A percentile compares a stretch with the other conserved stretches of the same genome.
Conservation (phyloP, 139 green algal genomes). For the Bryopsis sp. region DNA sequence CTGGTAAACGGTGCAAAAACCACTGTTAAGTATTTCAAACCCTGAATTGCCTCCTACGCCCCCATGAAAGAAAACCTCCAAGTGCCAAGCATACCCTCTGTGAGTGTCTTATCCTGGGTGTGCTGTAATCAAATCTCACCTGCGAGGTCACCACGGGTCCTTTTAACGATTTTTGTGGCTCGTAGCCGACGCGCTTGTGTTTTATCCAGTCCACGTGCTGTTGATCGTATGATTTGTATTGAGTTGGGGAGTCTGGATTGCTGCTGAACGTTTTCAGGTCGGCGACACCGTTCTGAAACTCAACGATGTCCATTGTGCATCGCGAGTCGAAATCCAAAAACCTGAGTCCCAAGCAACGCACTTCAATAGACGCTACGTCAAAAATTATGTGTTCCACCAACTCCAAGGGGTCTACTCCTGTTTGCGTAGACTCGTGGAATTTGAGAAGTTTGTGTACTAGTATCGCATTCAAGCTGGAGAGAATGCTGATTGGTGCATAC, state of each 20-base stretch:
- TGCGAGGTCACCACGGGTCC: conserved; percentile 26
- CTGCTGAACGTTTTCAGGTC: conserved; percentile 20
- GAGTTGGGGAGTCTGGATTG: neutral
- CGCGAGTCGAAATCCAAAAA: neutral
- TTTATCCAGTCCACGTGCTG: conserved; percentile 21
- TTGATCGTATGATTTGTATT: conserved; percentile 21
- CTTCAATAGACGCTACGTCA: no score
- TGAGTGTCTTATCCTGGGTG: neutral
- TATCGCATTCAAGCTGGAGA: neutral
- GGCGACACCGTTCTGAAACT: conserved; percentile 11
- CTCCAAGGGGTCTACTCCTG: neutral
- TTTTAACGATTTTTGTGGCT: conserved; percentile 23
- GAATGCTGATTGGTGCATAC: neutral
- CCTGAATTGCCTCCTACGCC: neutral
- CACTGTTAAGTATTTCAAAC: neutral
- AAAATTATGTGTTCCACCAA: no score
- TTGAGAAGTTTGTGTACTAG: neutral
- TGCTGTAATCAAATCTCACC: conserved; percentile 18
- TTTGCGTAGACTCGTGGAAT: neutral
- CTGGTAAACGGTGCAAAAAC: neutral
- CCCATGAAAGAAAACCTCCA: neutral
- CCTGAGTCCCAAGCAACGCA: neutral
- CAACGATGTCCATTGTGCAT: neutral
- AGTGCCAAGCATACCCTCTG: neutral
- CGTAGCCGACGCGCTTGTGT: conserved; percentile 26